Evolutionary conservation across 345 rosid species (phyloP).

Genomic region (Alliaria petiolata): DNA sequence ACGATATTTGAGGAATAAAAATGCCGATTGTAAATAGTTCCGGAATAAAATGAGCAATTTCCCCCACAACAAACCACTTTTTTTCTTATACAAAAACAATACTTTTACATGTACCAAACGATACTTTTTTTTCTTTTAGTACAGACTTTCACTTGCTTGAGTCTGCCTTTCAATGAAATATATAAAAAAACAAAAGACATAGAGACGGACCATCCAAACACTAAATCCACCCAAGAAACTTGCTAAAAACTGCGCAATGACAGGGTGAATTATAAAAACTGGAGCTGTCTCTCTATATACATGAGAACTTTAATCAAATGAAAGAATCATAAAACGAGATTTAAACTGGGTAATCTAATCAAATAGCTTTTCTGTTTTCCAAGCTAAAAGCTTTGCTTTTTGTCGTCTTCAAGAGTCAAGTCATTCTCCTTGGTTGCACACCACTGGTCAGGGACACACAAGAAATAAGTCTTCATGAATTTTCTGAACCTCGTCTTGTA

Average conservation of each 20-base stretch:
- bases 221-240: slow-evolving; percentile 44
- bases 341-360: neutral
- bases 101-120: neutral
- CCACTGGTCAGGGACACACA: slow-evolving; percentile 91
- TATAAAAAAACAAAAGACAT: neutral
- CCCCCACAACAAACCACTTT: too few species aligned
- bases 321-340: slow-evolving; percentile 18
- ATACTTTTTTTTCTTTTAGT: neutral
- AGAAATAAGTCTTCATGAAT: slow-evolving; percentile 81
- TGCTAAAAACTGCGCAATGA: slow-evolving; percentile 56
- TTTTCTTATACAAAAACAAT: slow-evolving; percentile 10
- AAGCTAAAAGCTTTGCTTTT: too few species aligned
- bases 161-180: neutral
- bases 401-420: neutral
- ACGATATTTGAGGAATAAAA: too few species aligned
- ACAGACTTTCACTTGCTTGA: slow-evolving; percentile 10
- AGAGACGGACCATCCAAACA: slow-evolving; percentile 25
- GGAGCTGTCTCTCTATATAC: slow-evolving; percentile 34
- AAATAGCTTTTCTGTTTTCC: neutral
- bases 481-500: slow-evolving; percentile 94
- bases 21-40: too few species aligned
- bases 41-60: too few species aligned
- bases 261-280: slow-evolving; percentile 34
- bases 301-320: slow-evolving; percentile 14
- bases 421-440: slow-evolving; percentile 47